Base-by-base conservation (phyloP, 192 early-diverging fungal species). In the Fimicolochytrium jonesii region DNA sequence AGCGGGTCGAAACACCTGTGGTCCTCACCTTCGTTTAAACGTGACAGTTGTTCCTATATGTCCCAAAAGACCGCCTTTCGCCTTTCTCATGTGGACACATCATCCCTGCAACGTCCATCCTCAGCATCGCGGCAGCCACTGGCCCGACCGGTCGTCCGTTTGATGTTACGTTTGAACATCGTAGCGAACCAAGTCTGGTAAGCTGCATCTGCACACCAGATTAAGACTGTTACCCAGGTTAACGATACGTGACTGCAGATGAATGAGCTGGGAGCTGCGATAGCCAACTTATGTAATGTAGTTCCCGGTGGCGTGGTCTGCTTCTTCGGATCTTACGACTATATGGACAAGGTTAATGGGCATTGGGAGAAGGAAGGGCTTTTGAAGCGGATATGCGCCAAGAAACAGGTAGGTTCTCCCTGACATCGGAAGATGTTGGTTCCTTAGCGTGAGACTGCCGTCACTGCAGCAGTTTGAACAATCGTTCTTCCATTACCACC, bases 21-120 rank as follows among this genome's bases (percentile, higher is more conserved):
- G n/a, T n/a, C n/a, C n/a, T n/a, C n/a, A n/a, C 26, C 13, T 15
- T 5, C 37, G 10, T 39, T 39, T 39, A 9, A 20, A 7, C 44
- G 6, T 10, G 35, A 15, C 71, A 81, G 65, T 59, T 91, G 22
- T 81, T 90, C 53, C 81, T 78, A 20, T 74, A 71, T 35, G 10
- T 87, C 4, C 68, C 75, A 1, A 10, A 31, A 6, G 52, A 69
- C 17, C 74, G 71, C 31, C 78, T 93, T 13, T 69, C 66, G 20
- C 67, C 78, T 22, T 94, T 92, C 66, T 81, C 83, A 0, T 95
- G 92, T 74, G 88, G 86, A 33, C 95, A 98, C 54, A 84, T 98
- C 32, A 88, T 98, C 4, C 86, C 89, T 4, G 33, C 70, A 0
- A 79, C 88, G n/a, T 90, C 90, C 25, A 56, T 98, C 32, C 71